Conservation (phyloP, 345 rosid genomes). For the Turritis glabra region DNA sequence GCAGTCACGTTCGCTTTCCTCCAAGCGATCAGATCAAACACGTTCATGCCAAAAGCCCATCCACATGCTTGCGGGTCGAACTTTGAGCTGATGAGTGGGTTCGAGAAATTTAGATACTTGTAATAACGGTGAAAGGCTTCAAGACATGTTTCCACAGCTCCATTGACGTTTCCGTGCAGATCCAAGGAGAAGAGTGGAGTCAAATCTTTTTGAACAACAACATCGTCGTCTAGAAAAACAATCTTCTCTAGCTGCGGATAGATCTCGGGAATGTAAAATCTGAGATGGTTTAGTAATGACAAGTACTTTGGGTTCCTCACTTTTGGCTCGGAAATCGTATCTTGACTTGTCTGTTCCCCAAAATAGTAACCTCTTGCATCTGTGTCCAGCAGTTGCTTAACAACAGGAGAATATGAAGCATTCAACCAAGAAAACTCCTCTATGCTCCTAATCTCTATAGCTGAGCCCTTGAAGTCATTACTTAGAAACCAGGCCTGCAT, state of each 20-base stretch:
- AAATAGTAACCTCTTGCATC: conserved; percentile 56
- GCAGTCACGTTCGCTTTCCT: conserved; percentile 90
- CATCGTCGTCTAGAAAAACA: conserved; percentile 90
- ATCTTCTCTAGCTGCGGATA: conserved; percentile 94
- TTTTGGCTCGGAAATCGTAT: conserved; percentile 59
- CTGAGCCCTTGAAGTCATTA: conserved; percentile 79
- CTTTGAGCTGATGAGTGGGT: conserved; percentile 87
- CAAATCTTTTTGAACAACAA: conserved; percentile 93
- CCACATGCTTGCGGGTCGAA: conserved; percentile 98
- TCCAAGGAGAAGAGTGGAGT: conserved; percentile 90
- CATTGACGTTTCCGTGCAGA: conserved; percentile 92
- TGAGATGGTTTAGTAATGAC: conserved; percentile 81
- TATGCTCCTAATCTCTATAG: conserved; percentile 73
- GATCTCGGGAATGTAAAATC: conserved; percentile 91
- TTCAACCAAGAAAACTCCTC: conserved; percentile 86
- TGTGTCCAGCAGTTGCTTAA: conserved; percentile 54
- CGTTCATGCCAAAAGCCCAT: conserved; percentile 99
- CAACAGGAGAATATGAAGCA: conserved; percentile 72
- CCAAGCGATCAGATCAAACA: conserved; percentile 88
- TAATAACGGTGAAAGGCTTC: conserved; percentile 93
- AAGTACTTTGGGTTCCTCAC: conserved; percentile 64
- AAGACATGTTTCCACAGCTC: conserved; percentile 98
- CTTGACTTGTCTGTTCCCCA: conserved; percentile 50
- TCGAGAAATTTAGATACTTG: conserved; percentile 95
- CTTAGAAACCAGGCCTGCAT: conserved; percentile 83